Percentiles rank a stretch among this genome's conserved stretches.
Conservation (phyloP, 768 basidiomycete species). For the Asterophora lycoperdoides region DNA sequence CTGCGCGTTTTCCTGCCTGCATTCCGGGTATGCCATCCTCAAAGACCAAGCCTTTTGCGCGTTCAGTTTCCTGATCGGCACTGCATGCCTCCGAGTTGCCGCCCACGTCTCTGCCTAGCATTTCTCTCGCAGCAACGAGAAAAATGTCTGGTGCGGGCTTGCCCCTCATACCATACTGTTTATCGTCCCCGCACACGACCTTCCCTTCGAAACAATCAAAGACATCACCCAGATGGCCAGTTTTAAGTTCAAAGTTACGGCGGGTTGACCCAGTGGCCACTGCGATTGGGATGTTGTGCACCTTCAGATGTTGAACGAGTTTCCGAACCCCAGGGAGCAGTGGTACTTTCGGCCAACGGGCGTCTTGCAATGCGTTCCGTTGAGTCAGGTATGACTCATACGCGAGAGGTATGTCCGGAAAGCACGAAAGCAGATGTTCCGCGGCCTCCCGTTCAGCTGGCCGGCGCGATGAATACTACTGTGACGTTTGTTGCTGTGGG, state of each 20-base stretch:
- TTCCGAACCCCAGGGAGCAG: constrained; percentile 71
- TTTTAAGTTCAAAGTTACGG: constrained; percentile 66
- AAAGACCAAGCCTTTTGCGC: constrained; percentile 69
- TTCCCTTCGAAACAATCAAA: constrained; percentile 61
- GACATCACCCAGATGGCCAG: constrained; percentile 51
- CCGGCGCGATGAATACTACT: background rate
- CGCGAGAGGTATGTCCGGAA: constrained; percentile 67
- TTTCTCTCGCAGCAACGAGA: constrained; percentile 60
- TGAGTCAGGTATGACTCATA: constrained; percentile 55
- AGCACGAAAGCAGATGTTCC: constrained; percentile 68
- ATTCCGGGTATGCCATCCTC: constrained; percentile 79
- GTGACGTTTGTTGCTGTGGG: background rate
- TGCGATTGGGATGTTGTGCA: constrained; percentile 68
- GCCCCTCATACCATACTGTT: constrained; percentile 46
- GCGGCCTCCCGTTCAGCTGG: constrained; percentile 64
- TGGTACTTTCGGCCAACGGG: constrained; percentile 62
- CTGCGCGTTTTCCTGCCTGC: constrained; percentile 77
- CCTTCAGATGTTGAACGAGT: constrained; percentile 67
- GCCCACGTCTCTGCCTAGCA: constrained; percentile 56
- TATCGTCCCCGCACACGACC: constrained; percentile 72
- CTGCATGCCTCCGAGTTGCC: constrained; percentile 28
- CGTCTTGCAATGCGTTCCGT: constrained; percentile 55
- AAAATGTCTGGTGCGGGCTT: constrained; percentile 86
- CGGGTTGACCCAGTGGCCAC: constrained; percentile 75
- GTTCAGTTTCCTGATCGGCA: constrained; percentile 38